Evolutionary conservation across 2,329 filamentous ascomycete species (phyloP), one percentile per base, ranked within the genome.

Genomic region (Blastomyces emzantsi): DNA sequence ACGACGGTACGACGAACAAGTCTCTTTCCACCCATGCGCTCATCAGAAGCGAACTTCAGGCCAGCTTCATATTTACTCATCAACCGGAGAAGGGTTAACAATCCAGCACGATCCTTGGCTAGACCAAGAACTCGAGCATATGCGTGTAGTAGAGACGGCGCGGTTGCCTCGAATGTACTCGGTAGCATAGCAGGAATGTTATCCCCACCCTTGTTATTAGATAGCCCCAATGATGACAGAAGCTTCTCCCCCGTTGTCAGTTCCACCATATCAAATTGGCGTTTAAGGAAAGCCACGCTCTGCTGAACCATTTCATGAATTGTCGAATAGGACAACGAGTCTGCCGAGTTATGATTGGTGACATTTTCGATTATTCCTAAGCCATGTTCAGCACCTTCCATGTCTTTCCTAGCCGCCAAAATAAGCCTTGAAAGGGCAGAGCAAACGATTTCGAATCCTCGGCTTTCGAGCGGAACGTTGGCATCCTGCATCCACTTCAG

Each of bases 101-200:
- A 64, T 15, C 75, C 74, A 47, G 76, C 70, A 51, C 73, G 72
- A 62, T 80, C 78, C 63, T 72, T 71, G 6, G 73, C 72, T 4
- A 73, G 66, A 13, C 78, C 78, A 15, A 80, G 69, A 39, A 74
- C 73, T 52, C 78, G 72, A 55, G 79, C 72, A 64, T 78, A 78
- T 5, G 70, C 70, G 69, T 80, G 78, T 15, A 80, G 70, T 15
- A 70, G 68, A 45, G 75, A 73, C 61, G 76, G 76, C 1, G 69
- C 68, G 6, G 78, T 78, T 2, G 74, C 71, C 45, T 74, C 71
- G 39, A 76, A 67, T 60, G 76, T 66, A 41, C 67, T 56, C 43
- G 75, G 74, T 45, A 77, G 60, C 58, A 62, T 62, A 52, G 69
- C 49, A 39, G 54, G 33, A 36, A 57, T 43, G 60, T 61, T 36